These are phyloP conservation scores for Galeopsis tetrahit DNA, from an alignment of 257 asterid species.

Conservation along the genomic window DNA sequence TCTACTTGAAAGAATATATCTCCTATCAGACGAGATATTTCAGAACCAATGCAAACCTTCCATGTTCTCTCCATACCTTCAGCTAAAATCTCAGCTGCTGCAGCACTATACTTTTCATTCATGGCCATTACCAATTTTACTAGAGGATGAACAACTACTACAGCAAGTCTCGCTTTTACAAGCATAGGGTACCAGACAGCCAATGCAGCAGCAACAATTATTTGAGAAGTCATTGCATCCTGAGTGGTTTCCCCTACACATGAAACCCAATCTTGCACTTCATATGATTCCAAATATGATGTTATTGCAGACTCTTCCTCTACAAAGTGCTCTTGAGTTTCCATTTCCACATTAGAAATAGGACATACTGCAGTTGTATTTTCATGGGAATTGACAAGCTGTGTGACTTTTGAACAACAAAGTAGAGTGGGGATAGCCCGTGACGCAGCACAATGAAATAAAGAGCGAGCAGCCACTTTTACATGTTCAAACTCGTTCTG, in stretches of 20 bases:
- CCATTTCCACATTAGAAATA: slow-evolving; percentile 39
- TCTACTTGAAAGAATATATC: slow-evolving; percentile 96
- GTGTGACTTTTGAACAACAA: slow-evolving; percentile 45
- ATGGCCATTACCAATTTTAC: slow-evolving; percentile 86
- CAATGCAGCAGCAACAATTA: slow-evolving; percentile 92
- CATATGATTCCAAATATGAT: slow-evolving; percentile 89
- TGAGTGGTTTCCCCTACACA: slow-evolving; percentile 92
- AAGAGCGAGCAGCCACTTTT: slow-evolving; percentile 96
- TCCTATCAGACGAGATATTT: slow-evolving; percentile 75
- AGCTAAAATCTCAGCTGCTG: slow-evolving; percentile 97
- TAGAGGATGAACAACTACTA: slow-evolving; percentile 72
- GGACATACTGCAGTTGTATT: slow-evolving; percentile 33
- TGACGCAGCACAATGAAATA: slow-evolving; percentile 97
- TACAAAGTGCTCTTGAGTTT: slow-evolving; percentile 41
- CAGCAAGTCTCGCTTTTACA: slow-evolving; percentile 67
- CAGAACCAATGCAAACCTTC: slow-evolving; percentile 75
- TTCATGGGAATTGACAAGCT: slow-evolving; percentile 34
- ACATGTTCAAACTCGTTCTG: slow-evolving; percentile 92
- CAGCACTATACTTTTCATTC: slow-evolving; percentile 82
- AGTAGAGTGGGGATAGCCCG: slow-evolving; percentile 86
- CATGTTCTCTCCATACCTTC: slow-evolving; percentile 99
- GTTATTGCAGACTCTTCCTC: slow-evolving; percentile 69
- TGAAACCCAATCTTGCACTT: slow-evolving; percentile 88
- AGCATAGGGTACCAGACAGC: slow-evolving; percentile 98
- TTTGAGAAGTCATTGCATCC: slow-evolving; percentile 97